Evolutionary conservation across 805 yeast genomes (phyloP).

Genomic region (Candida insectalens): DNA sequence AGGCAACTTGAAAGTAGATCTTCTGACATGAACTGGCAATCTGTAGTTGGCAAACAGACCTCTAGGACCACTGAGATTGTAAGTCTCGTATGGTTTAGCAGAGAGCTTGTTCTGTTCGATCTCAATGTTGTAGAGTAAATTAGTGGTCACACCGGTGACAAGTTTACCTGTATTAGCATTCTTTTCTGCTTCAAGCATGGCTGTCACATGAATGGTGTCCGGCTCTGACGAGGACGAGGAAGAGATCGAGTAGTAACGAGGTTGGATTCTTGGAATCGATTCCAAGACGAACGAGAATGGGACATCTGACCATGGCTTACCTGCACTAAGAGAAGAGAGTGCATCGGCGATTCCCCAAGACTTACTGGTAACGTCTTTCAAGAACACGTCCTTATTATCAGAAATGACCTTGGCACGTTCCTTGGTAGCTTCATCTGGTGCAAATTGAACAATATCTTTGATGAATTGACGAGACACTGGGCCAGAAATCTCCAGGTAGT

Average conservation of each 20-base stretch:
- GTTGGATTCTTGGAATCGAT: constrained; percentile 71
- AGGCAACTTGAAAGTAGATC: constrained; percentile 91
- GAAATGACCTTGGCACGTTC: constrained; percentile 43
- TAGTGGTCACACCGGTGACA: constrained; percentile 87
- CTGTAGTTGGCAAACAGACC: constrained; percentile 39
- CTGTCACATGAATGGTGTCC: constrained; percentile 71
- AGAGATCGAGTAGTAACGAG: constrained; percentile 94
- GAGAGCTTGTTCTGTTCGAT: constrained; percentile 41
- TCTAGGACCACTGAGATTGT: constrained; percentile 83
- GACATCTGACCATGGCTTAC: constrained; percentile 58
- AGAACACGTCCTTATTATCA: constrained; percentile 60
- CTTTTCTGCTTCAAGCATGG: constrained; percentile 71
- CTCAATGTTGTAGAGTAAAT: constrained; percentile 68
- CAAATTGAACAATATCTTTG: constrained; percentile 64
- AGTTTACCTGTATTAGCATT: constrained; percentile 24
- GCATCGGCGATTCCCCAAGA: constrained; percentile 72
- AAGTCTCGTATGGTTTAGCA: constrained; percentile 39
- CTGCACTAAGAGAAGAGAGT: constrained; percentile 49
- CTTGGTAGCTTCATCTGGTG: constrained; percentile 58
- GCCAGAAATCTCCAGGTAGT: constrained; percentile 86
- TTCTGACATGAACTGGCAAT: constrained; percentile 87
- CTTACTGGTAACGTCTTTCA: constrained; percentile 48
- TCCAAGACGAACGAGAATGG: constrained; percentile 85
- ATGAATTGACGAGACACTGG: constrained; percentile 87
- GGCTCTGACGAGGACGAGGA: constrained; percentile 78